A percentile compares a stretch with the other conserved stretches of the same genome.
phyloP scores from a whole-genome alignment of 2,329 filamentous ascomycete species.

The Dactylellina haptotyla region DNA sequence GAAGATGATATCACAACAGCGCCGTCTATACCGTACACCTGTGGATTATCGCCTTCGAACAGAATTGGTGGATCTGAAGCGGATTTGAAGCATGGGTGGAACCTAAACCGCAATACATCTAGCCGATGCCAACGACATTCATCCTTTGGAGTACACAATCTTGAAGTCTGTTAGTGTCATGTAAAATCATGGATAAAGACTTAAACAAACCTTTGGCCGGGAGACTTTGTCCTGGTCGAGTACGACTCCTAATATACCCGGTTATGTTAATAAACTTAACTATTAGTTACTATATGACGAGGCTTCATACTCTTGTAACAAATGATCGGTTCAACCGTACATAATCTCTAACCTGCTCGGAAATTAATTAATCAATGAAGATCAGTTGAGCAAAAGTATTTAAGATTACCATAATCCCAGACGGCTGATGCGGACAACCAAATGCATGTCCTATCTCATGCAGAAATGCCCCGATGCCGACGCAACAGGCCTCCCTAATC shows the following conservation, averaged over 20 bases:
- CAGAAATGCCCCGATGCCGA: conserved; percentile 84
- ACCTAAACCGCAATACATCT: conserved; percentile 86
- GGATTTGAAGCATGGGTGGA: conserved; percentile 87
- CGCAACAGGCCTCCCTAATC: conserved; percentile 41
- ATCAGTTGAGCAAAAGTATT: not conserved
- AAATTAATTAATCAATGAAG: not conserved
- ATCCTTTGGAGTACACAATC: conserved; percentile 66
- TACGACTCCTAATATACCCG: conserved; percentile 54
- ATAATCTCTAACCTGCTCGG: conserved; percentile 53
- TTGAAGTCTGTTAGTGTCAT: conserved; percentile 33
- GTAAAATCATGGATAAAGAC: not conserved
- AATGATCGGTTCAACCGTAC: conserved; percentile 55
- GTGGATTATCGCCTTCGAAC: conserved; percentile 55
- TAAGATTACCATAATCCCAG: conserved; percentile 79
- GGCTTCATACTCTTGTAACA: conserved; percentile 51
- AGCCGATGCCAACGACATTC: conserved; percentile 93
- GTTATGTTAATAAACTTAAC: not conserved
- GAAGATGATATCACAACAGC: conserved; percentile 80
- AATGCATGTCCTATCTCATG: conserved; percentile 92
- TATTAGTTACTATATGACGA: conserved; percentile 25
- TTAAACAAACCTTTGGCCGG: conserved; percentile 52
- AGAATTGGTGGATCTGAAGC: conserved; percentile 73
- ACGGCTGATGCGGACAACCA: conserved; percentile 88
- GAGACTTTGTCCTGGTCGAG: conserved; percentile 55
- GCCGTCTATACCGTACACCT: conserved; percentile 70